Base-by-base conservation (phyloP, 495 filamentous ascomycete genomes). In the Melanomma pulvis-pyrius region DNA sequence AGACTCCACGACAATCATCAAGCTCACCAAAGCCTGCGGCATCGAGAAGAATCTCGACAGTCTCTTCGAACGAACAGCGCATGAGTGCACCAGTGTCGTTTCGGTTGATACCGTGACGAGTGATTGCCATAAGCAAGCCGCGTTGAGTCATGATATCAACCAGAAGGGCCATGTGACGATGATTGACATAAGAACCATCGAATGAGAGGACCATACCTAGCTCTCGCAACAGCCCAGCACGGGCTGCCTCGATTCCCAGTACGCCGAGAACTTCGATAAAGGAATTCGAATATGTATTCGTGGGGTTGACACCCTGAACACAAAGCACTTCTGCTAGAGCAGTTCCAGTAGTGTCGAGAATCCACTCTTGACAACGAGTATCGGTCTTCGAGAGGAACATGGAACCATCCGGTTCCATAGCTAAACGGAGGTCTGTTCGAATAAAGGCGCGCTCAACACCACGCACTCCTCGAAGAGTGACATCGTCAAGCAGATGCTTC, bases 11-110 rank as follows among this genome's bases (percentile, higher is more conserved):
- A 80, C 96, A 98, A 76, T 99, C 93, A 71, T 99, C 94, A 21
- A 98, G 83, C 76, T 99, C 94, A 73, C 94, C 94, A 46, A 89
- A 88, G 44, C 92, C 91, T 44, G 94, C 94, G 39, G 94, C 94
- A 63, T 99, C 94, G 29, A 97, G 83, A 26, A 99, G 81, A 79
- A 99, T 99, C 75, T 99, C 94, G 32, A 99, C 94, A 0, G 94
- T 99, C 73, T 99, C 96, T 79, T 99, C 94, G 79, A 99, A 99
- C 9, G 94, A 99, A 82, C 94, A 99, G 74, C 94, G 88, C 94
- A 99, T 99, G 72, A 99, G 82, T 1, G 94, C 94, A 81, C 94
- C 94, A 51, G 96, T 99, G 71, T 99, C 96, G 13, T 92, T 90
- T 69, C 96, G 87, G 79, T 99, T 99, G 78, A 99, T 99, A 80